phyloP scores from a whole-genome alignment of 2,329 filamentous ascomycete species.

The Thermochaetoides dissita region DNA sequence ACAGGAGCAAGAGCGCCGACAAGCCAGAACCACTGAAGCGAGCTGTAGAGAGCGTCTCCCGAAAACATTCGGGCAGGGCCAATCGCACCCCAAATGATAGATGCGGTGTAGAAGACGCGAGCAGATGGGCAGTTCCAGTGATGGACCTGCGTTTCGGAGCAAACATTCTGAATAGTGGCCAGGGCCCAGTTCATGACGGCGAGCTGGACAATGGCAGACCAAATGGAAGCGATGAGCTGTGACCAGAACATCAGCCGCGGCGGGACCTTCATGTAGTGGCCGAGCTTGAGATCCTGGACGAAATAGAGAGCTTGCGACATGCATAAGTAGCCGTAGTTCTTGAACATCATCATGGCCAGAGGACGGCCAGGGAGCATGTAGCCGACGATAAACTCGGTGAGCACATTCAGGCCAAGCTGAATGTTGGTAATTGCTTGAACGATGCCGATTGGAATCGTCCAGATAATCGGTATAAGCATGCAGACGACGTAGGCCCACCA shows the following conservation, averaged over 20 bases:
- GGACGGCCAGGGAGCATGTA: slow-evolving; percentile 60
- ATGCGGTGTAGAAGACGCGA: slow-evolving; percentile 51
- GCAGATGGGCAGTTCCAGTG: slow-evolving; percentile 43
- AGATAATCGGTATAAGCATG: slow-evolving; percentile 41
- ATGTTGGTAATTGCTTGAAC: slow-evolving; percentile 48
- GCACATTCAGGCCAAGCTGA: slow-evolving; percentile 53
- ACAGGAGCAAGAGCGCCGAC: slow-evolving; percentile 50
- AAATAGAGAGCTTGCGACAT: slow-evolving; percentile 55
- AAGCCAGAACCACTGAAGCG: slow-evolving; percentile 58
- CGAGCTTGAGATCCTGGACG: slow-evolving; percentile 51
- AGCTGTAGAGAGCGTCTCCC: slow-evolving; percentile 44
- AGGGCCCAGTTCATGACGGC: slow-evolving; percentile 53
- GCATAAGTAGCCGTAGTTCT: slow-evolving; percentile 57
- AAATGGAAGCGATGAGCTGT: slow-evolving; percentile 45
- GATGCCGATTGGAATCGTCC: slow-evolving; percentile 47
- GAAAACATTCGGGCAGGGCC: slow-evolving; percentile 59
- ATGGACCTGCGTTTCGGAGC: slow-evolving; percentile 36
- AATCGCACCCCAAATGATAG: slow-evolving; percentile 60
- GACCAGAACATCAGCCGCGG: slow-evolving; percentile 48
- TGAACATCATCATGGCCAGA: slow-evolving; percentile 66
- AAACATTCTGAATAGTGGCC: slow-evolving; percentile 48
- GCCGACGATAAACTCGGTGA: slow-evolving; percentile 60
- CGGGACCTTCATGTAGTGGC: slow-evolving; percentile 54
- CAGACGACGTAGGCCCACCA: slow-evolving; percentile 45
- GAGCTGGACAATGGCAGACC: slow-evolving; percentile 49